Evolutionary conservation across 2,329 filamentous ascomycete genomes (phyloP).

Genomic region (Diaporthe nobilis): DNA sequence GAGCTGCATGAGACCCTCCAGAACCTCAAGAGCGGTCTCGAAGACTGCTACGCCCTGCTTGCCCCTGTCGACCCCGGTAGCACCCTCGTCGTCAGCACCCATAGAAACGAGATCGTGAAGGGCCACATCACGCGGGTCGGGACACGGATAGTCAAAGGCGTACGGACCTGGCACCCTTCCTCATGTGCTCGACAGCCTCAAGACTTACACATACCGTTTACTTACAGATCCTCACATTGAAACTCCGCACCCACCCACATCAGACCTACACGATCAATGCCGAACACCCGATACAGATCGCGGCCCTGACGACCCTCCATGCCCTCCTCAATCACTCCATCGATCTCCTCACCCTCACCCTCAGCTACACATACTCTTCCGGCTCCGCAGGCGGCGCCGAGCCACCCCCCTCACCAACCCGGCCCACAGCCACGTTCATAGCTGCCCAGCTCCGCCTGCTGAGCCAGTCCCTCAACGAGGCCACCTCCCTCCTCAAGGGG

Average conservation of each 20-base stretch:
- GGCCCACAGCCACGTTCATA: slow-evolving; percentile 61
- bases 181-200: background rate
- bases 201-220: background rate
- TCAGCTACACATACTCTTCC: slow-evolving; percentile 72
- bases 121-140: slow-evolving; percentile 92
- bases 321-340: slow-evolving; percentile 86
- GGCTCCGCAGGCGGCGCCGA: slow-evolving; percentile 68
- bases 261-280: slow-evolving; percentile 65
- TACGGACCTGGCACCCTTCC: slow-evolving; percentile 59
- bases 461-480: slow-evolving; percentile 66
- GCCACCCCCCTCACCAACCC: slow-evolving; percentile 64
- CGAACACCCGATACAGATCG: slow-evolving; percentile 69
- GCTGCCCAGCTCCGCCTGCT: slow-evolving; percentile 70
- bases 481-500: slow-evolving; percentile 69
- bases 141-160: slow-evolving; percentile 91
- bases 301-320: slow-evolving; percentile 79
- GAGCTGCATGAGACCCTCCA: slow-evolving; percentile 64
- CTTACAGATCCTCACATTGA: slow-evolving; percentile 79
- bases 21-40: slow-evolving; percentile 75
- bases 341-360: slow-evolving; percentile 84
- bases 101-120: slow-evolving; percentile 90
- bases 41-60: slow-evolving; percentile 90
- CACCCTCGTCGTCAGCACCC: slow-evolving; percentile 90
- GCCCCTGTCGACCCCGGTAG: slow-evolving; percentile 87
- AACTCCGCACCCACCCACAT: slow-evolving; percentile 76